Conservation (phyloP, 2,329 filamentous ascomycete genomes). For the Trichoderma breve region DNA sequence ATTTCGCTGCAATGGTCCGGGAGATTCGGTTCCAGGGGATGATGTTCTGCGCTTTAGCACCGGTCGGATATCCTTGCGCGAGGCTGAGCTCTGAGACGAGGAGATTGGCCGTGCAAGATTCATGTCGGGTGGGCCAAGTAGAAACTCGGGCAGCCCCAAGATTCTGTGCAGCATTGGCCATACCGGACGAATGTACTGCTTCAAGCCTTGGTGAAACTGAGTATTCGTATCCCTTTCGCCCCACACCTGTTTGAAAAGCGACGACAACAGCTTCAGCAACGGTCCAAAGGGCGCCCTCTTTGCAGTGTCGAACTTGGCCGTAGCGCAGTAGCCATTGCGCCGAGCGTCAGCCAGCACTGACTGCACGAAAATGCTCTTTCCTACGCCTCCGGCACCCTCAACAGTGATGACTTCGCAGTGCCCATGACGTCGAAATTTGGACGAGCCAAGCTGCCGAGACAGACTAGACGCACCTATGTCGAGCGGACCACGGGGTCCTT, state of each 20-base stretch:
- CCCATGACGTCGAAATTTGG: constrained; percentile 59
- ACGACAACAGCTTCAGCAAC: constrained; percentile 62
- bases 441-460: constrained; percentile 53
- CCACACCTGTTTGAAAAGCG: constrained; percentile 65
- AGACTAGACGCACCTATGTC: constrained; percentile 50
- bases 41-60: constrained; percentile 46
- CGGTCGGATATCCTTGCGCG: constrained; percentile 34
- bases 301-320: constrained; percentile 64
- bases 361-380: constrained; percentile 64
- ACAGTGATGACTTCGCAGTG: constrained; percentile 64
- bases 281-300: constrained; percentile 61
- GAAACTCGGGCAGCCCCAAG: constrained; percentile 67
- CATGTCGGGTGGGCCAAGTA: constrained; percentile 52
- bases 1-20: constrained; percentile 36
- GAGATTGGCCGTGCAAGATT: constrained; percentile 38
- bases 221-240: constrained; percentile 65
- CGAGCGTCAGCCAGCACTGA: constrained; percentile 61
- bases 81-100: constrained; percentile 33
- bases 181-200: constrained; percentile 60
- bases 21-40: constrained; percentile 45
- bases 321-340: constrained; percentile 62
- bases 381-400: constrained; percentile 61
- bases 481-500: constrained; percentile 43
- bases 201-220: constrained; percentile 59
- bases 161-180: constrained; percentile 64